Evolutionary conservation across 371 early-diverging fungal genomes (phyloP).

Genomic region (Zopfochytrium polystomum): DNA sequence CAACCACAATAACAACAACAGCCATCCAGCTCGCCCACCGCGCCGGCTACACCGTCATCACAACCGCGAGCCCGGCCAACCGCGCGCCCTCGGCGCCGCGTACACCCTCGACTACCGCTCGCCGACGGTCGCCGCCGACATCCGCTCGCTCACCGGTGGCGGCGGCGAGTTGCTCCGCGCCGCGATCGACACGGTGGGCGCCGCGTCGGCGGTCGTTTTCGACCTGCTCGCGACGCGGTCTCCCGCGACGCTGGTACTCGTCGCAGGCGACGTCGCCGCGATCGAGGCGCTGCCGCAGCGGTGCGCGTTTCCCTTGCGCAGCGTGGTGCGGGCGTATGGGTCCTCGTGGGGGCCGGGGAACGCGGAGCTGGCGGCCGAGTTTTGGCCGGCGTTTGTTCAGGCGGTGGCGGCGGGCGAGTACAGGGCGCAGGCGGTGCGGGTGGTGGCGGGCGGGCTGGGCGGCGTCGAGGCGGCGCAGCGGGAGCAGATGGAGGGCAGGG

Average conservation of each 20-base stretch:
- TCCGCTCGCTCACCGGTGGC: slow-evolving; percentile 4
- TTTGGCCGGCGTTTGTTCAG: background rate
- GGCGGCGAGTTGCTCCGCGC: slow-evolving; percentile 15
- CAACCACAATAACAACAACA: too few species aligned
- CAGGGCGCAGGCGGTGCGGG: slow-evolving; percentile 7
- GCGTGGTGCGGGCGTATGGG: too few species aligned
- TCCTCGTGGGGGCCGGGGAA: background rate
- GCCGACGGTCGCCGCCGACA: background rate
- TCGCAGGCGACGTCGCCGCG: background rate
- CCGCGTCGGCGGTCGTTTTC: slow-evolving; percentile 2
- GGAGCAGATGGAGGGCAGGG: slow-evolving; percentile 9
- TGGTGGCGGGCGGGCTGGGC: slow-evolving; percentile 10
- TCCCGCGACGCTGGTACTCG: slow-evolving; percentile 4
- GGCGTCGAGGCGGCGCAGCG: slow-evolving; percentile 16
- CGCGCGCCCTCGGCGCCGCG: slow-evolving; percentile 34
- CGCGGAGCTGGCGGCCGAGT: slow-evolving; percentile 14
- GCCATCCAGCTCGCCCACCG: slow-evolving; percentile 30
- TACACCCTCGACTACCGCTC: slow-evolving; percentile 37
- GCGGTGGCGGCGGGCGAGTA: slow-evolving; percentile 9
- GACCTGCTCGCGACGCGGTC: background rate
- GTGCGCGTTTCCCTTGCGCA: background rate
- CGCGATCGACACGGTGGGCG: slow-evolving; percentile 23
- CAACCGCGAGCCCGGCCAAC: slow-evolving; percentile 39
- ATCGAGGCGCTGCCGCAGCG: slow-evolving; percentile 5
- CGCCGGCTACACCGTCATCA: slow-evolving; percentile 27